phyloP scores from a whole-genome alignment of 2,329 filamentous ascomycete genomes.

The Capronia americana region DNA sequence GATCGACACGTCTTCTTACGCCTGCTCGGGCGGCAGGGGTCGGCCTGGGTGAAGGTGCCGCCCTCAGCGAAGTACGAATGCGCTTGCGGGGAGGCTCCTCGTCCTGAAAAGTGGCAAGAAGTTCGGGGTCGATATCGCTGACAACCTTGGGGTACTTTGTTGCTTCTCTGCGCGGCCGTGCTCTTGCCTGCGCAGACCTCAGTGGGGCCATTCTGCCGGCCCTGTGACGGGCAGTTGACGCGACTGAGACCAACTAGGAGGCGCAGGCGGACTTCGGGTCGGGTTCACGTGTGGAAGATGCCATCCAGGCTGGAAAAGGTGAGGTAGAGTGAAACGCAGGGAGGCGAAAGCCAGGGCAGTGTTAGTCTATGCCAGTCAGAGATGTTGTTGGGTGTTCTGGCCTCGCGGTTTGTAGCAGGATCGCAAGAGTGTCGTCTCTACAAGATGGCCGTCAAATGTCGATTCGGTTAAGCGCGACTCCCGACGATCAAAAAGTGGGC shows the following conservation, averaged over 20 bases:
- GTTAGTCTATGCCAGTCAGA: background rate
- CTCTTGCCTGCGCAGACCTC: constrained; percentile 35
- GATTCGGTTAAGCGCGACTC: constrained; percentile 25
- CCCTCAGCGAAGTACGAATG: constrained; percentile 64
- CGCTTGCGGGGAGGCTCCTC: constrained; percentile 72
- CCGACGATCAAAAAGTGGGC: background rate
- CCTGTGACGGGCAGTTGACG: constrained; percentile 21
- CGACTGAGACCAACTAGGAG: constrained; percentile 30
- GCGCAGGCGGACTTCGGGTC: constrained; percentile 25
- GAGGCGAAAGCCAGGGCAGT: too few relatives aligned
- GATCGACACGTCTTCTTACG: constrained; percentile 81
- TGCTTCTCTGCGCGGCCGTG: constrained; percentile 42
- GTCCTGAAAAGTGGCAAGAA: constrained; percentile 38
- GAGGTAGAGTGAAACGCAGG: background rate
- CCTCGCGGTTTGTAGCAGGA: constrained; percentile 1
- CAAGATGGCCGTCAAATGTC: constrained; percentile 21
- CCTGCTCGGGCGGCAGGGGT: constrained; percentile 86
- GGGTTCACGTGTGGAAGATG: constrained; percentile 22
- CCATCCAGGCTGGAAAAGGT: constrained; percentile 26
- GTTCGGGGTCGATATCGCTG: constrained; percentile 43
- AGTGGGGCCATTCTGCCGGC: constrained; percentile 36
- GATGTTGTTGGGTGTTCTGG: background rate
- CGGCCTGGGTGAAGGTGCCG: constrained; percentile 32
- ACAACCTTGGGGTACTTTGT: constrained; percentile 42
- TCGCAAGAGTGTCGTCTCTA: constrained; percentile 23